A percentile compares a stretch with the other conserved stretches of the same genome.
Conservation (phyloP, 768 basidiomycete species). For the Cantharellus cinnabarinus region DNA sequence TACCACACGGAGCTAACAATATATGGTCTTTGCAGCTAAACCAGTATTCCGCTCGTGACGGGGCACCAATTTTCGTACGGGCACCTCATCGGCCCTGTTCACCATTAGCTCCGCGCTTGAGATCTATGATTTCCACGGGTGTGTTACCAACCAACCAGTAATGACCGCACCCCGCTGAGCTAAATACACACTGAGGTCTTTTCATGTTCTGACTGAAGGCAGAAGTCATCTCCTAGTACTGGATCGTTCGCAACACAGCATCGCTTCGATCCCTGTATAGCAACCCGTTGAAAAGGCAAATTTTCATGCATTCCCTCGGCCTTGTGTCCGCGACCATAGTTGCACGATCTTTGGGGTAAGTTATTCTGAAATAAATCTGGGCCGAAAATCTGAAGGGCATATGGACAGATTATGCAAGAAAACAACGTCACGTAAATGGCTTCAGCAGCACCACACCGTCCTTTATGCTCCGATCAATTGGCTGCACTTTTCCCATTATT, state of each 20-base stretch:
- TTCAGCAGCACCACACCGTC: not conserved
- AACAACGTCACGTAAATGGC: not conserved
- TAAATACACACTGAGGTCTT: not conserved
- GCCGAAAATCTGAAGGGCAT: not conserved
- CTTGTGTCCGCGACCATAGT: too few species aligned
- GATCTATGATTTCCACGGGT: not conserved
- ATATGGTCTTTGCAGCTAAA: too few species aligned
- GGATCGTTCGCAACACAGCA: not conserved
- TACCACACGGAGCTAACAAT: too few species aligned
- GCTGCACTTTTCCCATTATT: constrained; percentile 4
- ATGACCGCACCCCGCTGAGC: not conserved
- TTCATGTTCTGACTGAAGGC: not conserved
- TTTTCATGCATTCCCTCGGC: too few species aligned
- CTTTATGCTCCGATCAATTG: not conserved
- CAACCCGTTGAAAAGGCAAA: too few species aligned
- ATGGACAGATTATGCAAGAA: not conserved
- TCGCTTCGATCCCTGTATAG: not conserved
- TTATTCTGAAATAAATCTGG: too few species aligned
- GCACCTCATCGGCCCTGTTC: not conserved
- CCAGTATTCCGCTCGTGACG: not conserved
- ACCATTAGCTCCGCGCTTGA: not conserved
- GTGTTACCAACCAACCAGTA: not conserved
- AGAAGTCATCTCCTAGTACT: not conserved
- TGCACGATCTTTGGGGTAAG: too few species aligned
- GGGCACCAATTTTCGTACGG: not conserved